Evolutionary conservation across 2,329 filamentous ascomycete species (phyloP).

Genomic region (Amesomyces nigricolor): DNA sequence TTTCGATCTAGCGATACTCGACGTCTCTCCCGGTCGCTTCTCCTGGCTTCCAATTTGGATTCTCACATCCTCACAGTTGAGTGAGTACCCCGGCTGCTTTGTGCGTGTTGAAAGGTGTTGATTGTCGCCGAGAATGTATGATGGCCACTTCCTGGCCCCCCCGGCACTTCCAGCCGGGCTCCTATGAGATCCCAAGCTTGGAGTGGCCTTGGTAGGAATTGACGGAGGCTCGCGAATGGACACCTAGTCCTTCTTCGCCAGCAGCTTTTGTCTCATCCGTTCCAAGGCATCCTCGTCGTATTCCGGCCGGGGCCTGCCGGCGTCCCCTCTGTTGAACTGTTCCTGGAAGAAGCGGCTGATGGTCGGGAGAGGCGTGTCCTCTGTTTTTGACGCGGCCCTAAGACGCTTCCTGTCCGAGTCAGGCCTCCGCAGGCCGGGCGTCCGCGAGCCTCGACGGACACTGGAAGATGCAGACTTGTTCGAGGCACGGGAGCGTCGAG

Average conservation of each 20-base stretch:
- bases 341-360: slow-evolving; percentile 19
- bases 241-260: slow-evolving; percentile 20
- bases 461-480: slow-evolving; percentile 19
- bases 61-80: slow-evolving; percentile 23
- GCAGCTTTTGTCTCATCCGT: slow-evolving; percentile 20
- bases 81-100: neutral
- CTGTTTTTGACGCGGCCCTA: neutral
- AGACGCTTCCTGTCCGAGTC: slow-evolving; percentile 5
- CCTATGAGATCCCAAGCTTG: neutral
- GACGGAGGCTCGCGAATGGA: slow-evolving; percentile 13
- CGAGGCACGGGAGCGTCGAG: slow-evolving; percentile 9
- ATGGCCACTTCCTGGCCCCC: neutral
- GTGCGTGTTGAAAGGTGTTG: neutral
- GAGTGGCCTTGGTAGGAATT: slow-evolving; percentile 16
- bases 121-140: slow-evolving; percentile 9
- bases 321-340: neutral
- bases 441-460: neutral
- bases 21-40: slow-evolving; percentile 23
- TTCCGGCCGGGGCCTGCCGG: neutral
- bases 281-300: slow-evolving; percentile 17
- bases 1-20: slow-evolving; percentile 1
- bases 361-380: slow-evolving; percentile 13
- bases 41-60: slow-evolving; percentile 35
- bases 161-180: neutral
- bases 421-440: neutral